Conservation (phyloP, 1,139 yeast species). For the Debaryomyces udenii region DNA sequence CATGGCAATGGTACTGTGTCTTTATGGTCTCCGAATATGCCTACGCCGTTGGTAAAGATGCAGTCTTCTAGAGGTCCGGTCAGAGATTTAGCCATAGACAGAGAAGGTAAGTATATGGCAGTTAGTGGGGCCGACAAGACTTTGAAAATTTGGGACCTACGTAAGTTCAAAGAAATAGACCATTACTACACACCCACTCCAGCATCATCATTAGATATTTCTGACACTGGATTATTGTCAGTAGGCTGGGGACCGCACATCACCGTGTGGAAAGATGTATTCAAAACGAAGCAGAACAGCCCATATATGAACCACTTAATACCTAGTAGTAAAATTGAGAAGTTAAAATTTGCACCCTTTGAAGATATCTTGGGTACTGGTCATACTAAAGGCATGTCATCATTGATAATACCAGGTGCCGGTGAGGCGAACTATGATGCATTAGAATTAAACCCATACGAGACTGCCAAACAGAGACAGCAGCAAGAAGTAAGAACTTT, state of each 20-base stretch:
- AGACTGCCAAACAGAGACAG: slow-evolving; percentile 89
- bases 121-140: slow-evolving; percentile 87
- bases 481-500: slow-evolving; percentile 87
- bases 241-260: slow-evolving; percentile 96
- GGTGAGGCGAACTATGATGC: slow-evolving; percentile 99
- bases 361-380: slow-evolving; percentile 96
- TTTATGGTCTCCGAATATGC: slow-evolving; percentile 90
- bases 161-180: slow-evolving; percentile 78
- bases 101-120: slow-evolving; percentile 95
- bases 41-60: slow-evolving; percentile 82
- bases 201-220: slow-evolving; percentile 74
- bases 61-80: slow-evolving; percentile 87
- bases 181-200: slow-evolving; percentile 83
- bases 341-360: slow-evolving; percentile 80
- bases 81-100: slow-evolving; percentile 79
- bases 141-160: slow-evolving; percentile 90
- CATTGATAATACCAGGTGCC: slow-evolving; percentile 89
- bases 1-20: slow-evolving; percentile 93
- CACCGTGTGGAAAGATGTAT: slow-evolving; percentile 81
- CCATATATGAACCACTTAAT: slow-evolving; percentile 93
- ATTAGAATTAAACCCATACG: slow-evolving; percentile 89
- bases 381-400: slow-evolving; percentile 74
- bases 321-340: slow-evolving; percentile 74
- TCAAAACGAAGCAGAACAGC: slow-evolving; percentile 58
- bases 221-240: slow-evolving; percentile 85